A percentile compares a stretch with the other conserved stretches of the same genome.
phyloP scores from a whole-genome alignment of 2,329 filamentous ascomycete species.

The Blastomyces parvus region DNA sequence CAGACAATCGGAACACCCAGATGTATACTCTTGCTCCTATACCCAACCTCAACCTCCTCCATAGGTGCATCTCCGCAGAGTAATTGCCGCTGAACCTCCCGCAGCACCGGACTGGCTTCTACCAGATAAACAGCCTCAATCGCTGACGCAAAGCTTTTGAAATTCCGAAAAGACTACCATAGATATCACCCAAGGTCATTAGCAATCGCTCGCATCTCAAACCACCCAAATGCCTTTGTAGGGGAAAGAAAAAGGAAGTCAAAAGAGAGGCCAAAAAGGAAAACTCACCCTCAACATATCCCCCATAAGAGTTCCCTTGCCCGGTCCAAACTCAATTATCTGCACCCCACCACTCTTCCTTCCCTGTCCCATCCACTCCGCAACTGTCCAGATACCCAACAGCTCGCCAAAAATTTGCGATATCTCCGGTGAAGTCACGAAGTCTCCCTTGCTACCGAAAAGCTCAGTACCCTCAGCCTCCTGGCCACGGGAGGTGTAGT shows the following conservation, averaged over 20 bases:
- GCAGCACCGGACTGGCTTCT: constrained; percentile 76
- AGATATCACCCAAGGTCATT: constrained; percentile 6
- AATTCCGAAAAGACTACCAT: constrained; percentile 67
- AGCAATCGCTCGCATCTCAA: background rate
- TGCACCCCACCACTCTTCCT: constrained; percentile 64
- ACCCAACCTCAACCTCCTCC: constrained; percentile 62
- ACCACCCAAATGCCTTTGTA: background rate
- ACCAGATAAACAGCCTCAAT: constrained; percentile 88
- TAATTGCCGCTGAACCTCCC: constrained; percentile 66
- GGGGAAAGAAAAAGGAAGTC: too few relatives aligned
- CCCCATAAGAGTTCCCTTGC: constrained; percentile 91
- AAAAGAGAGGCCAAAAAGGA: background rate
- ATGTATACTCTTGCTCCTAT: constrained; percentile 67
- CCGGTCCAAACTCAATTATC: constrained; percentile 88
- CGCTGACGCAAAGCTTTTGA: constrained; percentile 64
- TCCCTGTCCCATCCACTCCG: constrained; percentile 93
- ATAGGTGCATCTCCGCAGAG: constrained; percentile 65
- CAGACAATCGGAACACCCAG: constrained; percentile 67
- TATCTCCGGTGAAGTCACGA: constrained; percentile 94
- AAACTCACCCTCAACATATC: constrained; percentile 77
- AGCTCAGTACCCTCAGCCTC: constrained; percentile 57
- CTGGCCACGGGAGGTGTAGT: constrained; percentile 71
- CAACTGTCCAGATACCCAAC: constrained; percentile 85
- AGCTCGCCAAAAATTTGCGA: constrained; percentile 95
- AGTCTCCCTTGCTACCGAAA: constrained; percentile 89